phyloP scores from a whole-genome alignment of 768 basidiomycete genomes.

The Rhodocollybia butyracea region DNA sequence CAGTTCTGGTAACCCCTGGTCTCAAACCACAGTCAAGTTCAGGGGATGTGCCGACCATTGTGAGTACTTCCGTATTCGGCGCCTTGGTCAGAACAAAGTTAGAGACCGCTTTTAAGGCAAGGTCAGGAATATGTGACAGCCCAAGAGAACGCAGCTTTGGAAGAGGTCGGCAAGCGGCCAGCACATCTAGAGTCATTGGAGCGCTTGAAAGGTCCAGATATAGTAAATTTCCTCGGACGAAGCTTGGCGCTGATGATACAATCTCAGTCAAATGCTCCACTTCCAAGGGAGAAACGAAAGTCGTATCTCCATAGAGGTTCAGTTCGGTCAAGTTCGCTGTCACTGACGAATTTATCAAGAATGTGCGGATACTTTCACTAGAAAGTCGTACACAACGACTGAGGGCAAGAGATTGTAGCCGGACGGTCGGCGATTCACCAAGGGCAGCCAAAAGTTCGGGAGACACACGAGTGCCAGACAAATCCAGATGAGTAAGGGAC shows the following conservation, averaged over 20 bases:
- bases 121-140: constrained; percentile 76
- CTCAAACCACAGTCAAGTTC: constrained; percentile 62
- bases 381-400: constrained; percentile 85
- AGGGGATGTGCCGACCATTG: constrained; percentile 72
- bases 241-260: constrained; percentile 73
- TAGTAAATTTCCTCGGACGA: constrained; percentile 66
- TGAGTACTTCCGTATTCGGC: constrained; percentile 79
- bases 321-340: constrained; percentile 67
- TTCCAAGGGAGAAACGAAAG: constrained; percentile 72
- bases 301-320: constrained; percentile 86
- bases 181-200: constrained; percentile 58
- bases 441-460: constrained; percentile 72
- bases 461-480: constrained; percentile 83
- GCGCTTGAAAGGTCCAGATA: constrained; percentile 91
- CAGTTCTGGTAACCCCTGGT: constrained; percentile 23
- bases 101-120: constrained; percentile 63
- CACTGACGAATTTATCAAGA: constrained; percentile 68
- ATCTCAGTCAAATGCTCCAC: constrained; percentile 65
- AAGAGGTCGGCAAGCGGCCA: constrained; percentile 58
- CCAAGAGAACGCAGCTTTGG: constrained; percentile 83
- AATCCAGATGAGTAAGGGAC: constrained; percentile 83
- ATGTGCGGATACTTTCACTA: constrained; percentile 68
- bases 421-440: constrained; percentile 58
- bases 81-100: constrained; percentile 69
- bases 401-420: constrained; percentile 75